Percentiles rank a stretch among this genome's conserved stretches.
These are phyloP conservation scores for Globisporangium paroecandrum DNA, from an alignment of 352 stramenopile species.

Conservation along the genomic window DNA sequence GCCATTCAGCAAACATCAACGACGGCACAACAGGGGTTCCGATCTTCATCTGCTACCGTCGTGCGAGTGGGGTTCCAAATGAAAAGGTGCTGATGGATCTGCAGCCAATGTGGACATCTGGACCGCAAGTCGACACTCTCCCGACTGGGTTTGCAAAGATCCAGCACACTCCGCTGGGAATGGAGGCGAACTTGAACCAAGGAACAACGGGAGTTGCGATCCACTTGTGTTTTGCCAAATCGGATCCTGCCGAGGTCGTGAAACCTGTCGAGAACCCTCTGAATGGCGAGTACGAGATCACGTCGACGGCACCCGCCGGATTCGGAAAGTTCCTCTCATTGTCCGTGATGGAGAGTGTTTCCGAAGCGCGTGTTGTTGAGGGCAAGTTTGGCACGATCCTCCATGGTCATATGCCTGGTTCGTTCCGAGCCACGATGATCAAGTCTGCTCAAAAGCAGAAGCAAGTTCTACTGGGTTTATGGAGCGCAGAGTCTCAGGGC, in stretches of 20 bases:
- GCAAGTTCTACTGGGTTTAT: slow-evolving; percentile 56
- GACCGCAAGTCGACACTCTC: slow-evolving; percentile 50
- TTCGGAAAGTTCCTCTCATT: slow-evolving; percentile 48
- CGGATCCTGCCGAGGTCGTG: slow-evolving; percentile 42
- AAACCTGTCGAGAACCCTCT: slow-evolving; percentile 57
- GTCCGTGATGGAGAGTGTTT: slow-evolving; percentile 50
- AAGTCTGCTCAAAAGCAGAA: slow-evolving; percentile 21
- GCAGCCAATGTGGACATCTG: slow-evolving; percentile 74
- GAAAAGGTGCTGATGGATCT: slow-evolving; percentile 76
- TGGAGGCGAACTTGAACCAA: slow-evolving; percentile 86
- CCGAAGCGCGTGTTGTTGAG: slow-evolving; percentile 44
- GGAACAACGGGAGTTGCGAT: slow-evolving; percentile 72
- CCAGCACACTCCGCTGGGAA: slow-evolving; percentile 79
- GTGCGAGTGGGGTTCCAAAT: slow-evolving; percentile 10
- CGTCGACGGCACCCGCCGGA: slow-evolving; percentile 17
- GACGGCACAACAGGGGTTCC: slow-evolving; percentile 67
- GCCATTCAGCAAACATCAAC: slow-evolving; percentile 80
- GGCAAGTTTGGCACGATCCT: slow-evolving; percentile 76
- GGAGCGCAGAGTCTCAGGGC: slow-evolving; percentile 48
- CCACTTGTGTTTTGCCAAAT: slow-evolving; percentile 71
- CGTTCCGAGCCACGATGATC: slow-evolving; percentile 57
- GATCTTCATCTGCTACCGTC: slow-evolving; percentile 84
- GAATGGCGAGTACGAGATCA: slow-evolving; percentile 83
- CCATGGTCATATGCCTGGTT: slow-evolving; percentile 54
- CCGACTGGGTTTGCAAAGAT: slow-evolving; percentile 79